Conservation (phyloP, 2,329 filamentous ascomycete genomes). For the Fusarium penzigii region DNA sequence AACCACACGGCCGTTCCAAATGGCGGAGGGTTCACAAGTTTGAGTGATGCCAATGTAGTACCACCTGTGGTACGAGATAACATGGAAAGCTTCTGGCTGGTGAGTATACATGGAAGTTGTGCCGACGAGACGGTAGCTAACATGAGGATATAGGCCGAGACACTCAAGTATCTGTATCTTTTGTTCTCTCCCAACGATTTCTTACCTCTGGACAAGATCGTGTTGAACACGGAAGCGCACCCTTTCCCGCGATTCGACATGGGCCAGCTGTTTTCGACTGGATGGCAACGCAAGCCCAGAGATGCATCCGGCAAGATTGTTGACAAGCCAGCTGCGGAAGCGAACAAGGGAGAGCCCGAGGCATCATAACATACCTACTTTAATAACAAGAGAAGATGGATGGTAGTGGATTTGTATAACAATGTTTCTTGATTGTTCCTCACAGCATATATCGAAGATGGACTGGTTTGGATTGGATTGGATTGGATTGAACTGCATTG, state of each 20-base stretch:
- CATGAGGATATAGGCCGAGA: slow-evolving; percentile 69
- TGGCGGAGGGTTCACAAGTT: slow-evolving; percentile 77
- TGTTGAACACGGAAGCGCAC: slow-evolving; percentile 97
- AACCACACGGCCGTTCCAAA: slow-evolving; percentile 80
- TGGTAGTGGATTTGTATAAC: no score
- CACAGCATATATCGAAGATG: no score
- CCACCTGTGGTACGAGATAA: slow-evolving; percentile 77
- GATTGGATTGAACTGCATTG: no score
- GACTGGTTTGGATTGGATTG: no score
- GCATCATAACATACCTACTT: slow-evolving; percentile 2
- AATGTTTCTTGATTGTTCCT: no score
- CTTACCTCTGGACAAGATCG: slow-evolving; percentile 80
- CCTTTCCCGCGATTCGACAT: slow-evolving; percentile 85
- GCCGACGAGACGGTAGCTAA: slow-evolving; percentile 9
- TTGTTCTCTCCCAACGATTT: slow-evolving; percentile 84
- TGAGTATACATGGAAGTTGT: slow-evolving; percentile 44
- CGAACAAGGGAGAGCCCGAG: slow-evolving; percentile 13
- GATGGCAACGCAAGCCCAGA: slow-evolving; percentile 73
- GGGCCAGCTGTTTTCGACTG: slow-evolving; percentile 73
- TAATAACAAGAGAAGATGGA: background rate
- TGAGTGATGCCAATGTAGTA: slow-evolving; percentile 71
- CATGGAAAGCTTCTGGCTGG: slow-evolving; percentile 99
- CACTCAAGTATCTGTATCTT: slow-evolving; percentile 95
- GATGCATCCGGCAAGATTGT: slow-evolving; percentile 46
- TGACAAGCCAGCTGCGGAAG: slow-evolving; percentile 11